phyloP scores from a whole-genome alignment of 2,329 filamentous ascomycete species.

The Penicillium oxalicum region DNA sequence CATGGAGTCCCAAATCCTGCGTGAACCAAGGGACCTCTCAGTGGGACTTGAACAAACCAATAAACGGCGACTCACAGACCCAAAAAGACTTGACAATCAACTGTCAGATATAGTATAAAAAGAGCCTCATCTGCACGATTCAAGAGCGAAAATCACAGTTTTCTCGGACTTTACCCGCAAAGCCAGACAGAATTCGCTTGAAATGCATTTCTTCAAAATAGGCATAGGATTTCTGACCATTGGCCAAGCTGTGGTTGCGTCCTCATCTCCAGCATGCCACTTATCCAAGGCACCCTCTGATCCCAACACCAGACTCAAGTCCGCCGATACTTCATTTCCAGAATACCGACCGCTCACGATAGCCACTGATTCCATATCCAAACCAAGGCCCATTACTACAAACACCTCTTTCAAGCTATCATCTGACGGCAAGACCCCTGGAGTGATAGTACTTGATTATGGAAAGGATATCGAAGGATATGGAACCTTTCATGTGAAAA shows the following conservation, averaged over 20 bases:
- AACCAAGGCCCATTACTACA: not conserved
- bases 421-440: not conserved
- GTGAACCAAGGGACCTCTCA: not conserved
- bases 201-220: not conserved
- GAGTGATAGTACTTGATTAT: slow-evolving; percentile 7
- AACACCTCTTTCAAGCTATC: not conserved
- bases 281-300: not conserved
- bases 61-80: not conserved
- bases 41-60: not conserved
- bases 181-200: not conserved
- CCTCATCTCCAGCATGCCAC: not conserved
- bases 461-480: slow-evolving; percentile 12
- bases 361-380: not conserved
- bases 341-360: not conserved
- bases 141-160: not conserved
- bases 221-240: not conserved
- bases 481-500: slow-evolving; percentile 6
- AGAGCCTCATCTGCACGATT: not conserved
- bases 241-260: not conserved
- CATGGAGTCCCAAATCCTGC: not conserved
- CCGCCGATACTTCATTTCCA: not conserved
- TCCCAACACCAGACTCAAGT: not conserved
- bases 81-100: not conserved
- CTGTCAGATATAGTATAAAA: not conserved
- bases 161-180: not conserved